Evolutionary conservation across 2,329 filamentous ascomycete genomes (phyloP), one percentile per base, ranked within the genome.

Genomic region (Ramularia endophylla): DNA sequence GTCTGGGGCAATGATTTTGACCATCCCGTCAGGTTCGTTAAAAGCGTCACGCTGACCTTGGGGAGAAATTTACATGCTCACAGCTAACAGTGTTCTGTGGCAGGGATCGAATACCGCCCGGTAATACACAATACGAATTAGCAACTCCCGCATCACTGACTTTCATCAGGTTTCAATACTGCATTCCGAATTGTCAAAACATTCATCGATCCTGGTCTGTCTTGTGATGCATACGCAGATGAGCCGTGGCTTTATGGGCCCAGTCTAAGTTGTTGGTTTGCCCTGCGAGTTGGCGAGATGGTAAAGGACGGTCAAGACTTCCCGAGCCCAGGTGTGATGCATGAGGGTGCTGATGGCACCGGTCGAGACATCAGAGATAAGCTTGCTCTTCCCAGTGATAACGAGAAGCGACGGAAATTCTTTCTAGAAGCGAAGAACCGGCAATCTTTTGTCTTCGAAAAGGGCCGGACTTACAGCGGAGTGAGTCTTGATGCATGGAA

Each of bases 1-100:
- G 80, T 95, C 40, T 95, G 94, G 59, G 90, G 90, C 19, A 95
- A 97, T 62, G 88, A 95, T 69, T 94, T 95, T 59, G 89, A 95
- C 58, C 78, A 85, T 37, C 87, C 90, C 0, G 88, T 98, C 48
- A 78, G n/a, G n/a, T n/a, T n/a, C n/a, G n/a, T n/a, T n/a, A n/a
- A n/a, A n/a, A n/a, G n/a, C n/a, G n/a, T n/a, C n/a, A n/a, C n/a
- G n/a, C n/a, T n/a, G n/a, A n/a, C n/a, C n/a, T n/a, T n/a, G n/a
- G n/a, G n/a, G n/a, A n/a, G n/a, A n/a, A n/a, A n/a, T n/a, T n/a
- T n/a, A n/a, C n/a, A n/a, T n/a, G n/a, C n/a, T n/a, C n/a, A n/a
- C n/a, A n/a, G n/a, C n/a, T n/a, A n/a, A n/a, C n/a, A n/a, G n/a
- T n/a, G n/a, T n/a, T n/a, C n/a, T n/a, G n/a, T n/a, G n/a, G n/a